Percentiles rank a stretch among this genome's conserved stretches.
Conservation (phyloP, 2,329 filamentous ascomycete species). For the Orbilia brochopaga region DNA sequence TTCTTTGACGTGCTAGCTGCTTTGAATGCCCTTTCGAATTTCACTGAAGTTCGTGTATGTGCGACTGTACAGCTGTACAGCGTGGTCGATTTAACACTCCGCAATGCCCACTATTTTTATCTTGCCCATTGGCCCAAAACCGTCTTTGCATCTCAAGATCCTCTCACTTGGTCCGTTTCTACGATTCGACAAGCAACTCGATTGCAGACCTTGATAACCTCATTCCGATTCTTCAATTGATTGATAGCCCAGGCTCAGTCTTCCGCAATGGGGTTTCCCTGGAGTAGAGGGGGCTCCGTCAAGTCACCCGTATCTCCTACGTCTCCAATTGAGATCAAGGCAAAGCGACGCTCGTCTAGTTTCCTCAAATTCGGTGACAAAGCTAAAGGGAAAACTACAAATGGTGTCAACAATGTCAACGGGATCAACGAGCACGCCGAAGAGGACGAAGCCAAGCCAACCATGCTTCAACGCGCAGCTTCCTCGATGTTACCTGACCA, state of each 20-base stretch:
- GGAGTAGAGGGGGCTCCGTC: conserved; percentile 29
- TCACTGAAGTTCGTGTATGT: too few species aligned
- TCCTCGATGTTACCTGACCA: conserved; percentile 45
- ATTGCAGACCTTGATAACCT: too few species aligned
- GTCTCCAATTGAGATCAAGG: conserved; percentile 13
- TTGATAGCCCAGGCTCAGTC: neutral
- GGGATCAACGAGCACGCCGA: conserved; percentile 17
- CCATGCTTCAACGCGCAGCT: conserved; percentile 38
- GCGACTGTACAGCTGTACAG: too few species aligned
- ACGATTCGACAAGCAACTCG: too few species aligned
- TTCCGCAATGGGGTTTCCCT: conserved; percentile 34
- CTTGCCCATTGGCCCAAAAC: too few species aligned
- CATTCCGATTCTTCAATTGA: too few species aligned
- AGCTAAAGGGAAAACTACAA: conserved; percentile 16
- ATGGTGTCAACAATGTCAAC: conserved; percentile 14
- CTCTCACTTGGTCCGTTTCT: too few species aligned
- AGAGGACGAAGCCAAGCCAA: conserved; percentile 25
- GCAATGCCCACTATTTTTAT: too few species aligned
- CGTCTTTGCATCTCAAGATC: too few species aligned
- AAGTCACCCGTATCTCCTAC: conserved; percentile 13
- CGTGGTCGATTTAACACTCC: too few species aligned
- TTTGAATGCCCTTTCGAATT: too few species aligned
- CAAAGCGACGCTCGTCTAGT: conserved; percentile 36
- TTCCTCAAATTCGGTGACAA: conserved; percentile 39
- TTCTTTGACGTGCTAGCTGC: too few species aligned